Evolutionary conservation across 192 early-diverging fungal species (phyloP), one percentile per base, ranked within the genome.

Genomic region (Coemansia furcata): DNA sequence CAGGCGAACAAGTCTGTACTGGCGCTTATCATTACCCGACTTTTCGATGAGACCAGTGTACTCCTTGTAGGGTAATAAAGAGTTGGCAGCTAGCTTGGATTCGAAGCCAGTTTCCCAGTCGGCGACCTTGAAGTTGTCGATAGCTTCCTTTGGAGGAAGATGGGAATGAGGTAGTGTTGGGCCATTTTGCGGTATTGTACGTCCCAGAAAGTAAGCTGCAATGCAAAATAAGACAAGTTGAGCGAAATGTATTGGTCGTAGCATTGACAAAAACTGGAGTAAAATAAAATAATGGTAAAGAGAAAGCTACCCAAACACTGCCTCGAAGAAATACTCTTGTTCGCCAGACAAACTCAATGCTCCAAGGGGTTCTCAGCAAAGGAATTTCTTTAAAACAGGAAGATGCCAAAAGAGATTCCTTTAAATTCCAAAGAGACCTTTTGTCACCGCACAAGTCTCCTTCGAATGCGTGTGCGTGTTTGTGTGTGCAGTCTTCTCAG

Each of bases 1-100:
- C 12, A 90, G 63, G 7, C 68, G 64, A 6, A 92, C 47, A 4
- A 90, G 74, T 17, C 86, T 74, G 65, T 90, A 88, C 60, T 85
- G 60, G 38, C 86, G 79, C 14, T 83, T 54, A 69, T 92, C 89
- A 23, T 80, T 86, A 17, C 71, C 69, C 7, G 87, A 83, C 14
- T 65, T 75, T 64, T 88, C 85, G 23, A 87, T 44, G 2, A 32
- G 14, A 3, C 62, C 63, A 14, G 43, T 23, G 59, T 39, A 81
- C 47, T 68, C 65, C 19, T 57, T 36, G 57, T 76, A 81, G 6
- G 79, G 65, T 44, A 67, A 32, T 2, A 42, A 37, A 4, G 69
- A 65, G 33, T 55, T 36, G 10, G 26, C 35, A n/a, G 47, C 42
- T 32, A 35, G 19, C 33, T 58, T 39, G 32, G 52, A 30, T 36